Percentiles rank a stretch among this genome's conserved stretches.
Evolutionary conservation across 345 rosid species (phyloP).

Genomic region (Atalantia buxifolia): DNA sequence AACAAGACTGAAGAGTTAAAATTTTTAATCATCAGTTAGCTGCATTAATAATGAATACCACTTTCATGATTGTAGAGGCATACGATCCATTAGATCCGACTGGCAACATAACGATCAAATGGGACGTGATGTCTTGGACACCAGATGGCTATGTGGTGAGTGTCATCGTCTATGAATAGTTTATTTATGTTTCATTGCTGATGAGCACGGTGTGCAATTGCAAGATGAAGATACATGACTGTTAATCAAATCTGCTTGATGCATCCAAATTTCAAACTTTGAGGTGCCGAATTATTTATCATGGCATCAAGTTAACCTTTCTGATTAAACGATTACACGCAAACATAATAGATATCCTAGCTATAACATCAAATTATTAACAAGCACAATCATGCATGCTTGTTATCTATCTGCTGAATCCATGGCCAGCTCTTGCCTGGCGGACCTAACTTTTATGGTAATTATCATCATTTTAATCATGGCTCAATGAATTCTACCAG

Average conservation of each 20-base stretch:
- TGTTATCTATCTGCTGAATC: neutral
- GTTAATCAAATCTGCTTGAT: neutral
- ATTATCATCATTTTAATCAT: neutral
- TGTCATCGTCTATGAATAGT: neutral
- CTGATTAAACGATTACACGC: neutral
- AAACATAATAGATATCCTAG: neutral
- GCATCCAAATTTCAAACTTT: neutral
- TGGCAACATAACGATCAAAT: constrained; percentile 75
- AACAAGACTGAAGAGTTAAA: neutral
- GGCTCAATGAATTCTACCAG: constrained; percentile 18
- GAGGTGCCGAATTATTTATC: neutral
- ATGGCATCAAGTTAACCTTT: neutral
- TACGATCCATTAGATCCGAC: constrained; percentile 75
- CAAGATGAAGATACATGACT: neutral
- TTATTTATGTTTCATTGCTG: neutral
- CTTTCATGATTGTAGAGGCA: constrained; percentile 36
- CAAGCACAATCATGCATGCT: neutral
- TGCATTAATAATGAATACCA: neutral
- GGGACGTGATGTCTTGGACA: constrained; percentile 77
- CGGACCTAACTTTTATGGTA: neutral
- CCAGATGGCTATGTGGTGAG: constrained; percentile 75
- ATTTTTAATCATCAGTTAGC: neutral
- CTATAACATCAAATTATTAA: neutral
- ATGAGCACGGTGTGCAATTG: neutral
- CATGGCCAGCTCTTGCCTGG: too few species aligned